These are phyloP conservation scores for Tilletia walkeri DNA, from an alignment of 1,284 basidiomycete species.

Conservation along the genomic window DNA sequence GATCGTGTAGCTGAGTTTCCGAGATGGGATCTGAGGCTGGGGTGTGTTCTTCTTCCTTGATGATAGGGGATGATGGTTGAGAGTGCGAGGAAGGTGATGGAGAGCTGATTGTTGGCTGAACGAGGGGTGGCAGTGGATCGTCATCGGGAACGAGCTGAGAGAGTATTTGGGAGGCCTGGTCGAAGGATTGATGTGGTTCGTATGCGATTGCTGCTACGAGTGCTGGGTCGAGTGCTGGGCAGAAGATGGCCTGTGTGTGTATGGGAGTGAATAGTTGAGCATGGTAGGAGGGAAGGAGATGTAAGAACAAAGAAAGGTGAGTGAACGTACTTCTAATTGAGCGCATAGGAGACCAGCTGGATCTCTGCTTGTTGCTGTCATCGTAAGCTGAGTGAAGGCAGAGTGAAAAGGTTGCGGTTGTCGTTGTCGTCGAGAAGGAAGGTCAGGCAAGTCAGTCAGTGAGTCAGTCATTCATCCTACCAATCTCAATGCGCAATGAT, in stretches of 20 bases:
- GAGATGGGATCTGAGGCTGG: not conserved
- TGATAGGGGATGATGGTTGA: not conserved
- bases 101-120: not conserved
- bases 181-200: slow-evolving; percentile 37
- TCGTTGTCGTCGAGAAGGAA: not conserved
- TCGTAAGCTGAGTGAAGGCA: not conserved
- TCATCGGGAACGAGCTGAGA: slow-evolving; percentile 7
- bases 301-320: no score
- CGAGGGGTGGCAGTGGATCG: not conserved
- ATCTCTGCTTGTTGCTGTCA: not conserved
- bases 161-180: slow-evolving; percentile 3
- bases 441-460: not conserved
- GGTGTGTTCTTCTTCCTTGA: not conserved
- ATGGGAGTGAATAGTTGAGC: no score
- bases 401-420: not conserved
- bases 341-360: not conserved
- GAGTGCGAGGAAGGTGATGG: not conserved
- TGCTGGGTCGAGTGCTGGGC: slow-evolving; percentile 37
- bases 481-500: no score
- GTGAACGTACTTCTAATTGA: not conserved
- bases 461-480: no score
- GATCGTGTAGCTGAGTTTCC: not conserved
- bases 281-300: no score
- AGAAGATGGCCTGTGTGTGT: slow-evolving; percentile 28
- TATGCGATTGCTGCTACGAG: slow-evolving; percentile 40